A percentile compares a stretch with the other conserved stretches of the same genome.
Evolutionary conservation across 2,329 filamentous ascomycete genomes (phyloP).

Genomic region (Ceratocystis smalleyi): DNA sequence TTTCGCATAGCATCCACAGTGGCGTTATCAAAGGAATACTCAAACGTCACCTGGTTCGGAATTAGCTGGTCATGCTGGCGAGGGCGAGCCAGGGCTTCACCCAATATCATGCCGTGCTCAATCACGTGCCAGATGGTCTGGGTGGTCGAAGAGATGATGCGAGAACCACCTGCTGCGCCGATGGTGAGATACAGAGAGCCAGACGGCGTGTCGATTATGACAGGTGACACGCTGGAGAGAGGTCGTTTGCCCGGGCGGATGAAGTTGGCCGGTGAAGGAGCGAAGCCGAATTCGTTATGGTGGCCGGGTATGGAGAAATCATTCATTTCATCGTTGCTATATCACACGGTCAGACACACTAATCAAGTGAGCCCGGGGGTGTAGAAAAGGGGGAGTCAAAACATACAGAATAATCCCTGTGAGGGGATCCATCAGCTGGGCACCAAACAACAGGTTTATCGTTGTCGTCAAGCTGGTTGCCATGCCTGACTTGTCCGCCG

Average conservation of each 20-base stretch:
- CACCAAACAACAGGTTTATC: constrained; percentile 75
- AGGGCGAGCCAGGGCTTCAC: constrained; percentile 47
- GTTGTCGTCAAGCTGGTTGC: constrained; percentile 74
- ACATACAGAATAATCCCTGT: constrained; percentile 61
- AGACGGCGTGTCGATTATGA: constrained; percentile 52
- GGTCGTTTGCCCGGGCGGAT: constrained; percentile 69
- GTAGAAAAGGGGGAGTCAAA: constrained; percentile 18
- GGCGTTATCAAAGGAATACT: constrained; percentile 50
- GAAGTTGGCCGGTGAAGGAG: constrained; percentile 65
- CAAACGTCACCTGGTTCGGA: constrained; percentile 52
- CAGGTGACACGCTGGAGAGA: constrained; percentile 64
- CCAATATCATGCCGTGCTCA: constrained; percentile 43
- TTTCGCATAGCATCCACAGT: constrained; percentile 47
- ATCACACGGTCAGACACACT: constrained; percentile 18
- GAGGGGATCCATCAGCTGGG: constrained; percentile 59
- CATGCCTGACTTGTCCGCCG: constrained; percentile 57
- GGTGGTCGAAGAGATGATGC: constrained; percentile 67
- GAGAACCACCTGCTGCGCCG: constrained; percentile 64
- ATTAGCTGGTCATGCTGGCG: constrained; percentile 71
- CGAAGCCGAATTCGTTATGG: constrained; percentile 71
- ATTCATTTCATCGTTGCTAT: constrained; percentile 47
- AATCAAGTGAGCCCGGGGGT: not conserved
- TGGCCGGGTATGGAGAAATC: constrained; percentile 75
- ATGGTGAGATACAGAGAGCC: constrained; percentile 50
- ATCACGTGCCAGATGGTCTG: constrained; percentile 60